Evolutionary conservation across 495 filamentous ascomycete species (phyloP), one percentile per base, ranked within the genome.

Genomic region (Astrocystis sublimbata): DNA sequence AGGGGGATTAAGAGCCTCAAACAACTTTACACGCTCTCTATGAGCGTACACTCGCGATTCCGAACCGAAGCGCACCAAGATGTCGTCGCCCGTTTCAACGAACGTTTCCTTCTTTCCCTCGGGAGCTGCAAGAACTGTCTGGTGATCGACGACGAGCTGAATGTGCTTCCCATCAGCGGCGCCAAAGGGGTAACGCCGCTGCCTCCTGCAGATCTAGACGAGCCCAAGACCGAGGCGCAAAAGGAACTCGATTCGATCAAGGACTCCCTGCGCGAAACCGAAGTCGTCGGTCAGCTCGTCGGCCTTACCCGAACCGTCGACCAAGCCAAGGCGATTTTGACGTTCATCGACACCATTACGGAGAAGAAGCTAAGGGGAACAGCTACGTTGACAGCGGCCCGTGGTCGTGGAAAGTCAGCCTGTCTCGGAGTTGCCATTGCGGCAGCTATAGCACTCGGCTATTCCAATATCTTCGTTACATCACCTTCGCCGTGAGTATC

Each of bases 401-500:
- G 96, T 85, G 96, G 96, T 68, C 87, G 96, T 68, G 96, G 96
- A 73, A 99, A 99, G 77, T 98, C 94, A 19, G 96, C 96, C 10
- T 67, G 67, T 68, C 81, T 98, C 64, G 96, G 96, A 70, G 85
- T 99, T 57, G 91, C 96, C 15, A 90, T 99, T 61, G 92, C 96
- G 40, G 92, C 96, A 8, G 96, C 96, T 13, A 82, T 98, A 58
- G 93, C 93, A 0, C 90, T 97, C 69, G 96, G 96, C 19, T 99
- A 99, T 71, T 96, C 91, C 78, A 99, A 99, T 72, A 96, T 99
- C 68, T 99, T 99, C 79, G 96, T 99, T 71, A 99, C 96, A 2
- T 99, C 96, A 23, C 96, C 96, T 15, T 96, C 91, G 64, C 96
- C 96, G 2, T 61, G 21, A 53, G 58, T 61, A 24, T 21, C 13